Conservation (phyloP, 2,329 filamentous ascomycete species). For the Thermothelomyces thermophilus region DNA sequence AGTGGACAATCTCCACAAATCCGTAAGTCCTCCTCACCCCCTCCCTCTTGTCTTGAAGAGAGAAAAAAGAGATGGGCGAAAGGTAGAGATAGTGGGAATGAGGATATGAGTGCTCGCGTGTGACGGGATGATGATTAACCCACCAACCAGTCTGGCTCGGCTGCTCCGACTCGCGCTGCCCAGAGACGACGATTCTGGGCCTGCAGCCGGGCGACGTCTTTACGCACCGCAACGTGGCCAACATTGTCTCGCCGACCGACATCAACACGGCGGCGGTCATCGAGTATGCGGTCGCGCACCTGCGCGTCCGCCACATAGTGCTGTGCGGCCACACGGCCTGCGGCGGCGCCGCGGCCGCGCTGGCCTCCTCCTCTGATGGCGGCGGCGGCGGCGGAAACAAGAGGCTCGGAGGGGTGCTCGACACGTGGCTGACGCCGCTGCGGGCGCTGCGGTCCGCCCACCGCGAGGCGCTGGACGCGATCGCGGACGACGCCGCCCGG, state of each 20-base stretch:
- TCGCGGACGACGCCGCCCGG: constrained; percentile 48
- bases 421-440: constrained; percentile 49
- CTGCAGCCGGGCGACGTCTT: constrained; percentile 79
- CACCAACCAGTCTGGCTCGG: constrained; percentile 75
- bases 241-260: constrained; percentile 69
- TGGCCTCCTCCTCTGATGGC: constrained; percentile 30
- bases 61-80: too few relatives aligned
- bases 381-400: constrained; percentile 21
- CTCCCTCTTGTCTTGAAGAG: too few relatives aligned
- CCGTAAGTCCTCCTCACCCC: constrained; percentile 35
- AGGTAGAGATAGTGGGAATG: too few relatives aligned
- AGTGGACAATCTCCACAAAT: constrained; percentile 60
- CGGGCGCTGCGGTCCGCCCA: constrained; percentile 40
- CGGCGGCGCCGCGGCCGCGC: constrained; percentile 58
- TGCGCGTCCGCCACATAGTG: constrained; percentile 65
- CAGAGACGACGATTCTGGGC: constrained; percentile 74
- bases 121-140: too few relatives aligned
- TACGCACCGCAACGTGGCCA: constrained; percentile 86
- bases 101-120: too few relatives aligned
- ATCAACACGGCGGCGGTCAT: constrained; percentile 69
- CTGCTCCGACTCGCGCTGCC: constrained; percentile 78
- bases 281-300: constrained; percentile 67
- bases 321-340: constrained; percentile 64
- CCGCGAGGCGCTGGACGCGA: constrained; percentile 47
- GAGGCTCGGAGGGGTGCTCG: constrained; percentile 47